These are phyloP conservation scores for Diddensiella santjacobensis DNA, from an alignment of 805 yeast species.

Conservation along the genomic window DNA sequence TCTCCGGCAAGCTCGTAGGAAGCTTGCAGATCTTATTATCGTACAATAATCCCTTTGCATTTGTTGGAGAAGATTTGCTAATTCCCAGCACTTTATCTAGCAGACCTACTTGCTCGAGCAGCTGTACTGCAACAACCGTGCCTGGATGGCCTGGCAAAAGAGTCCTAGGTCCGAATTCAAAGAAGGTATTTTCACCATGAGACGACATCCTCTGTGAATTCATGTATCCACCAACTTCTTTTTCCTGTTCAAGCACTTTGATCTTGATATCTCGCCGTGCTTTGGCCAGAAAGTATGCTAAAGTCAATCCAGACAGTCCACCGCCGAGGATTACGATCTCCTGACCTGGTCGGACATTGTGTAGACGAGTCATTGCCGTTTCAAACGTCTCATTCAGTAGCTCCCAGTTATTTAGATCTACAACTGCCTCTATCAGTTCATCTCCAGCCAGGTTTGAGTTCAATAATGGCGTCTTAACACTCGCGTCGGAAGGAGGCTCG, in stretches of 20 bases:
- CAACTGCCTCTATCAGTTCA: not conserved
- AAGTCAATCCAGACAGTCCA: conserved; percentile 80
- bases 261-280: conserved; percentile 75
- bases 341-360: conserved; percentile 30
- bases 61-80: conserved; percentile 55
- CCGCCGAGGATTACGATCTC: conserved; percentile 76
- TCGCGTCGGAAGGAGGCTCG: not conserved
- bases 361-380: conserved; percentile 26
- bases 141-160: conserved; percentile 82
- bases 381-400: conserved; percentile 29
- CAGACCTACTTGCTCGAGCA: conserved; percentile 41
- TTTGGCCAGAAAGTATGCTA: conserved; percentile 44
- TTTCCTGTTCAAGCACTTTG: conserved; percentile 54
- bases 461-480: no score
- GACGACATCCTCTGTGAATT: conserved; percentile 34
- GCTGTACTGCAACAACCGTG: conserved; percentile 30
- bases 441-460: not conserved
- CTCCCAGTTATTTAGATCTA: conserved; percentile 23
- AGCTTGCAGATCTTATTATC: conserved; percentile 29
- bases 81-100: conserved; percentile 56
- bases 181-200: conserved; percentile 30
- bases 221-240: conserved; percentile 78
- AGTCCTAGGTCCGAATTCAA: conserved; percentile 92
- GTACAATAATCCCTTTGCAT: conserved; percentile 62
- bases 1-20: conserved; percentile 25